These are phyloP conservation scores for Phytophthora palmivora DNA, from an alignment of 352 stramenopile species.

Conservation along the genomic window DNA sequence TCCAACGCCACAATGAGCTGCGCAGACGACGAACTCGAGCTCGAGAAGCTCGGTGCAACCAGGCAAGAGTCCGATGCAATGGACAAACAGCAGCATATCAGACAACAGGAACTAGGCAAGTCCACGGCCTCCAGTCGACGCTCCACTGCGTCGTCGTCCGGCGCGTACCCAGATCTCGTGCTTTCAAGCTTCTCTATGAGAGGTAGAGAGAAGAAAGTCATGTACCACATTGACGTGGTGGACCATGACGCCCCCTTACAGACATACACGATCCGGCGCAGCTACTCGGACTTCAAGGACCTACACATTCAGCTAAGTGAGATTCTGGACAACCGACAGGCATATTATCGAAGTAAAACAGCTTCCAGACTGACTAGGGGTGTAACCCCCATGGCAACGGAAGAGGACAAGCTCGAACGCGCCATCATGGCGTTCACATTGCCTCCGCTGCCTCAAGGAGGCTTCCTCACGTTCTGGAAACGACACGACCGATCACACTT, in stretches of 20 bases:
- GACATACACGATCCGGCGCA: slow-evolving; percentile 88
- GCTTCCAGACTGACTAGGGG: slow-evolving; percentile 31
- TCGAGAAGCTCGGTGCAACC: slow-evolving; percentile 30
- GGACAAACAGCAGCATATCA: slow-evolving; percentile 18
- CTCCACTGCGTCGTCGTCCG: slow-evolving; percentile 50
- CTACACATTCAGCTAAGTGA: slow-evolving; percentile 74
- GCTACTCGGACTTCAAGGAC: slow-evolving; percentile 86
- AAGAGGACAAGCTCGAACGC: slow-evolving; percentile 55
- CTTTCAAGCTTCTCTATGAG: slow-evolving; percentile 77
- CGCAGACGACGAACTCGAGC: slow-evolving; percentile 42
- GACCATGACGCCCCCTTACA: slow-evolving; percentile 72
- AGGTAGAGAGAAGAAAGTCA: slow-evolving; percentile 78
- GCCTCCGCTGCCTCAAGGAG: slow-evolving; percentile 73
- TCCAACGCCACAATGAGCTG: slow-evolving; percentile 41
- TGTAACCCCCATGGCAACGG: not conserved
- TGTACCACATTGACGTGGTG: slow-evolving; percentile 90
- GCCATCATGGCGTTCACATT: slow-evolving; percentile 69
- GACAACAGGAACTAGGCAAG: slow-evolving; percentile 28
- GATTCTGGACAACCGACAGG: slow-evolving; percentile 65
- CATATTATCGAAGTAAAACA: slow-evolving; percentile 58
- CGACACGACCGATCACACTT: slow-evolving; percentile 81
- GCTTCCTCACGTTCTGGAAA: slow-evolving; percentile 83
- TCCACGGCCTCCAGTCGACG: slow-evolving; percentile 46
- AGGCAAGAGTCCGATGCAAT: slow-evolving; percentile 17
- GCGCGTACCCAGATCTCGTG: slow-evolving; percentile 60